phyloP scores from a whole-genome alignment of 805 yeast genomes.

The Yamadazyma akitaensis region DNA sequence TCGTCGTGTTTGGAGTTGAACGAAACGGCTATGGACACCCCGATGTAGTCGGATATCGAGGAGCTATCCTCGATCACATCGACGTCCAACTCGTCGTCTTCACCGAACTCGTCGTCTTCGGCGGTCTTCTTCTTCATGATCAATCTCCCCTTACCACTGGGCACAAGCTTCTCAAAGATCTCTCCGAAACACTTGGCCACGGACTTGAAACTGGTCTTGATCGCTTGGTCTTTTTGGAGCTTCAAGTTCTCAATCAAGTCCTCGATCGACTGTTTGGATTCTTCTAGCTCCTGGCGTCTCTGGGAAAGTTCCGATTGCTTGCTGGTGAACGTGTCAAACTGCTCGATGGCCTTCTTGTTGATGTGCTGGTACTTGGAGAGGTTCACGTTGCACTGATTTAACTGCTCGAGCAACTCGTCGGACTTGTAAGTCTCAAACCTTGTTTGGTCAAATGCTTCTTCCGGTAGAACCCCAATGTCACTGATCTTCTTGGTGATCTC shows the following conservation, averaged over 20 bases:
- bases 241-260: slow-evolving; percentile 66
- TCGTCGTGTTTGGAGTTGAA: slow-evolving; percentile 85
- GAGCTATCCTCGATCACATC: slow-evolving; percentile 4
- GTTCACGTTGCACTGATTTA: slow-evolving; percentile 54
- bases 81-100: slow-evolving; percentile 10
- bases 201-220: slow-evolving; percentile 69
- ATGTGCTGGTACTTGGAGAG: slow-evolving; percentile 69
- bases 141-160: slow-evolving; percentile 73
- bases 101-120: slow-evolving; percentile 12
- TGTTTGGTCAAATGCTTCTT: slow-evolving; percentile 59
- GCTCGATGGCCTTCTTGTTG: slow-evolving; percentile 87
- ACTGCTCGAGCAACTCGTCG: slow-evolving; percentile 48
- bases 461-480: slow-evolving; percentile 87
- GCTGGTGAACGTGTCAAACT: slow-evolving; percentile 65
- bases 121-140: slow-evolving; percentile 43
- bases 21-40: slow-evolving; percentile 84
- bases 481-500: slow-evolving; percentile 71
- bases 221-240: slow-evolving; percentile 78
- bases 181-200: slow-evolving; percentile 71
- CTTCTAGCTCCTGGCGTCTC: slow-evolving; percentile 66
- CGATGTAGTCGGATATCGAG: slow-evolving; percentile 58
- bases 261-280: slow-evolving; percentile 70
- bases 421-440: slow-evolving; percentile 45
- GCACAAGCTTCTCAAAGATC: slow-evolving; percentile 79
- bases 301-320: slow-evolving; percentile 65